Evolutionary conservation across 345 rosid genomes (phyloP), one percentile per base, ranked within the genome.

Genomic region (Lumnitzera littorea): DNA sequence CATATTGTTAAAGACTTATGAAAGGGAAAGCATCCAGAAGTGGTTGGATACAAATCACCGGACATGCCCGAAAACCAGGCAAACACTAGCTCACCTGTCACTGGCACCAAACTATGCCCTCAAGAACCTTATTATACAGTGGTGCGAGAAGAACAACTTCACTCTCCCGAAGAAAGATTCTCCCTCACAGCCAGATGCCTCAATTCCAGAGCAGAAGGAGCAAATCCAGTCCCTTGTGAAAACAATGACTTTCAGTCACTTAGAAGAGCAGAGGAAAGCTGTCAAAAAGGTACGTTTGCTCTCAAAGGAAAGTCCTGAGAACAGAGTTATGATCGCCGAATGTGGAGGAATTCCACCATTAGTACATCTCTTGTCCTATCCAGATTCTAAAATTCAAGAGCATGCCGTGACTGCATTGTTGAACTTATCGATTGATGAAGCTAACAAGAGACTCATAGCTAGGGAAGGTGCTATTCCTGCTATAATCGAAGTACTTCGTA

Each of bases 1-100:
- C 43, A 9, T 27, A 3, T 11, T 55, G 17, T 29, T 17, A 46
- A 55, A 87, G 96, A 83, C 95, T 5, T 91, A 78, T 62, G 96
- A 91, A 55, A 79, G 83, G 61, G 85, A 77, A 11, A 80, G 92
- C 73, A 78, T 91, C 57, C 77, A 79, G 64, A 87, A 84, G 62
- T 91, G 97, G 97, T 70, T 91, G 61, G 85, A 78, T 17, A 67
- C 84, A 6, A 74, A 74, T 16, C 87, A 91, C n/a, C 66, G 71
- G 57, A 87, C 87, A 0, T 91, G 97, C 56, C 97, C 97, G 0
- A 85, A 85, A 70, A 85, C 95, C 2, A 67, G 86, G 56, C 84
- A 87, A 58, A 68, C 74, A 4, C 68, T 85, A 51, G 74, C 60
- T 50, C 88, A 91, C 72, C 64, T 78, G 48, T 77, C 87, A 1